Evolutionary conservation across 768 basidiomycete species (phyloP), one percentile per base, ranked within the genome.

Genomic region (Lactarius quietus): DNA sequence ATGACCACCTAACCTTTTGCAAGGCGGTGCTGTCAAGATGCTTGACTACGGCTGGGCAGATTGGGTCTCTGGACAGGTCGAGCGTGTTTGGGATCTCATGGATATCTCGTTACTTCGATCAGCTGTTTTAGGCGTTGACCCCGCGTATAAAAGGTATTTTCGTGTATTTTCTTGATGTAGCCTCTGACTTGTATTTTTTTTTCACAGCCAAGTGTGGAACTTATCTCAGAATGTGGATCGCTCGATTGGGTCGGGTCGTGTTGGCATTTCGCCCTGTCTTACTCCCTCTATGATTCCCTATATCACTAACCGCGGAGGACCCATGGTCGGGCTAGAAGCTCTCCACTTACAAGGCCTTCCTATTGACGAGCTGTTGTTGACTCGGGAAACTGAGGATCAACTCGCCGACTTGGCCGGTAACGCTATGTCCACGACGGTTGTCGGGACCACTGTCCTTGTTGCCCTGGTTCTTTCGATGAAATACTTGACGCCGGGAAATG

Each of bases 231-330:
- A 98, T 70, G 95, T 97, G 28, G 95, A 98, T 75, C 86, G 95
- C 17, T 89, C 89, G 31, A 93, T 89, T 53, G 90, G 91, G 8
- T 88, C 90, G 0, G 84, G 82, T 69, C 88, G 87, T 74, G 78
- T 87, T 14, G 95, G 95, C 26, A 91, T 97, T 62, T 92, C 90
- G 69, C 92, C 92, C 0, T 98, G 95, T 76, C 84, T 98, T 20
- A 98, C 95, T 0, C 95, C 95, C 1, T 88, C 92, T 33, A 97
- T 96, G 94, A 97, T 97, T 67, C 92, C 95, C 0, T 98, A 94
- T 71, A 89, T 96, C 73, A 93, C 95, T 53, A 94, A 91, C 73
- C 93, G 95, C 58, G 95, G 95, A 45, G 95, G 95, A 29, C 95
- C 95, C 9, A 92, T 97, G 88, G 87, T 95, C 18, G 95, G 95